Evolutionary conservation across 495 filamentous ascomycete species (phyloP), one percentile per base, ranked within the genome.

Genomic region (Hypoxylon fuscum): DNA sequence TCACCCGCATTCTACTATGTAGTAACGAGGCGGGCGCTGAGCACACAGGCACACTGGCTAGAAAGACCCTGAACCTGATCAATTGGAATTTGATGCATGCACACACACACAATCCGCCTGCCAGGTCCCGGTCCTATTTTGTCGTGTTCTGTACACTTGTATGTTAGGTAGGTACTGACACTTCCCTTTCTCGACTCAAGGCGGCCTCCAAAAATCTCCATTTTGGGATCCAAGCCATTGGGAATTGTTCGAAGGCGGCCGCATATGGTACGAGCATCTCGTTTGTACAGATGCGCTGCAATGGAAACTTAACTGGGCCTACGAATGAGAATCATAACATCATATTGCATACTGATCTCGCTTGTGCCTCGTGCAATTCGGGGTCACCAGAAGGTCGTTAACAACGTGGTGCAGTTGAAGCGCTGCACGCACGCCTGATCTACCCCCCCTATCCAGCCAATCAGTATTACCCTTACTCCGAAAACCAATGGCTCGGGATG

Each of bases 351-450:
- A 61, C 47, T 48, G 56, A 57, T 52, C 62, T 57, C 22, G 52
- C 57, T 52, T 53, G 34, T 47, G 22, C 43, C 55, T 56, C 45
- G 15, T 56, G 62, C 55, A 40, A 38, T 50, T 40, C 62, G 40
- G 25, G 60, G 48, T 48, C 52, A 44, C 45, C 21, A 53, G 50
- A 46, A 54, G 53, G 50, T 55, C 62, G 32, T 54, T 40, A 55
- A 61, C 61, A 55, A 59, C 62, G 62, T 69, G 51, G 64, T 46
- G 57, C 56, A 56, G 47, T 55, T 35, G 55, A 53, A 55, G 65
- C 58, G 66, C 63, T 69, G 68, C 68, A 69, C 18, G 57, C 55
- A 64, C 66, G 68, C 68, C 68, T 71, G 66, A 66, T 69, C 59
- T 58, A 53, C 56, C 40, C 35, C 61, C 48, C 27, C 45, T 49